A percentile compares a stretch with the other conserved stretches of the same genome.
Evolutionary conservation across 306 rosid genomes (phyloP).

Genomic region (Glycine latifolia): DNA sequence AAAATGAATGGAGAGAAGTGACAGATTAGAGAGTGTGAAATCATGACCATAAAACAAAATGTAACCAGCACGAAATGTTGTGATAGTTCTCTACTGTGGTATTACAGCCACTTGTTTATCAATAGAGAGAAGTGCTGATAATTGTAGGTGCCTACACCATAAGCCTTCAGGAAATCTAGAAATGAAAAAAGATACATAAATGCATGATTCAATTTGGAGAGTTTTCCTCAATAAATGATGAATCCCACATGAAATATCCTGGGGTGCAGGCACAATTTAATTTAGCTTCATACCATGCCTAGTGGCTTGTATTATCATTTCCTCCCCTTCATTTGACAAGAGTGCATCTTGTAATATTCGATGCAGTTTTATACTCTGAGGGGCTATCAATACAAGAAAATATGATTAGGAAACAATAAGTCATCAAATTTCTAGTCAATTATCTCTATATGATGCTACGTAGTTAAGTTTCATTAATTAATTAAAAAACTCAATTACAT

Average conservation of each 20-base stretch:
- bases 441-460: too few relatives aligned
- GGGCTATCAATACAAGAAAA: neutral
- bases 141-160: neutral
- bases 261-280: slow-evolving; percentile 5
- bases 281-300: neutral
- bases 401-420: too few relatives aligned
- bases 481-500: too few relatives aligned
- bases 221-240: neutral
- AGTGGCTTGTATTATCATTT: slow-evolving; percentile 2
- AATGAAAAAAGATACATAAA: neutral
- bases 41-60: slow-evolving; percentile 14
- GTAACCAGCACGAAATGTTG: slow-evolving; percentile 5
- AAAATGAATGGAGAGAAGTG: slow-evolving; percentile 18
- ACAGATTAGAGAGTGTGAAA: neutral
- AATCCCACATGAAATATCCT: slow-evolving; percentile 31
- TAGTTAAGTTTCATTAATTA: too few relatives aligned
- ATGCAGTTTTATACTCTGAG: neutral
- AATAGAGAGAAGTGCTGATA: neutral
- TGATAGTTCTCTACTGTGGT: slow-evolving; percentile 30
- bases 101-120: slow-evolving; percentile 21
- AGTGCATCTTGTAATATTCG: neutral
- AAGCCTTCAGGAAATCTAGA: neutral
- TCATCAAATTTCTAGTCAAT: neutral
- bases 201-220: neutral
- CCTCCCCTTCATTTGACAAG: neutral